Percentiles rank a stretch among this genome's conserved stretches.
phyloP scores from a whole-genome alignment of 495 filamentous ascomycete species.

The Tuber umbilicatum region DNA sequence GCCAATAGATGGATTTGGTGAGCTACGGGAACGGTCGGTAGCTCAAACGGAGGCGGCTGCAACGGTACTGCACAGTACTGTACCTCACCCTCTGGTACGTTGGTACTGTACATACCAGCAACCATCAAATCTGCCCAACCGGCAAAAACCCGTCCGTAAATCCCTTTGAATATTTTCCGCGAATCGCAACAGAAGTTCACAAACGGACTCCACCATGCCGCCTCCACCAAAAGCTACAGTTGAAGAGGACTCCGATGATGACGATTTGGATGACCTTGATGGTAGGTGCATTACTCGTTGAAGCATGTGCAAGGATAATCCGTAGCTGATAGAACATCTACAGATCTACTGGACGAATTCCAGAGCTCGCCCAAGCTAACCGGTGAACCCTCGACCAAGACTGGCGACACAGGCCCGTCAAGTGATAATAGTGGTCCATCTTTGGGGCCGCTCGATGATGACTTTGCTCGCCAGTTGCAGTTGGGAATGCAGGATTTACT shows the following conservation, averaged over 20 bases:
- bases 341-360: constrained; percentile 92
- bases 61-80: no score
- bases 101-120: no score
- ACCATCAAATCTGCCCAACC: neutral
- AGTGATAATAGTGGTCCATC: constrained; percentile 14
- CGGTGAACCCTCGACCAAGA: constrained; percentile 44
- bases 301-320: neutral
- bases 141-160: neutral
- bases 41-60: no score
- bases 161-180: neutral
- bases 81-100: neutral
- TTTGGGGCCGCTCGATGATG: constrained; percentile 50
- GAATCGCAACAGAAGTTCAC: neutral
- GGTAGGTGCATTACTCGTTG: constrained; percentile 48
- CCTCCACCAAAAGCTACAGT: constrained; percentile 27
- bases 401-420: constrained; percentile 46
- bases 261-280: constrained; percentile 87
- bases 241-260: constrained; percentile 69
- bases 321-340: neutral
- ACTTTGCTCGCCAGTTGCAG: constrained; percentile 77
- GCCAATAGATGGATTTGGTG: no score
- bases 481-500: constrained; percentile 79
- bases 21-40: no score
- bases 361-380: constrained; percentile 51
- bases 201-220: neutral